Evolutionary conservation across 2,329 filamentous ascomycete species (phyloP).

Genomic region (Diaporthe capsici): DNA sequence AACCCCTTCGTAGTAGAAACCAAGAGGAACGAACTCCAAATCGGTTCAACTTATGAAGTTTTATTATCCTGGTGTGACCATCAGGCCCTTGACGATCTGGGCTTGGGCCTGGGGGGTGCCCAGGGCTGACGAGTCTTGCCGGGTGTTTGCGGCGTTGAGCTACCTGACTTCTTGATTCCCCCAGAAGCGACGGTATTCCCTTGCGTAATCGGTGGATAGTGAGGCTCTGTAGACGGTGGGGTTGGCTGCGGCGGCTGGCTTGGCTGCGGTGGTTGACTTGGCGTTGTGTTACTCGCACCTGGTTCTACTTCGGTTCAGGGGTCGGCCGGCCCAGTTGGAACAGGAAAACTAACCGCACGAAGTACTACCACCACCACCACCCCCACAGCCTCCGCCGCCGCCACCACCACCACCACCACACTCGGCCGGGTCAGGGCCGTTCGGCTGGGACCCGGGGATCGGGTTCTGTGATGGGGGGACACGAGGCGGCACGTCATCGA

Average conservation of each 20-base stretch:
- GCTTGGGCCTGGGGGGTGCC: too few species aligned
- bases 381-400: background rate
- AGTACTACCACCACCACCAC: background rate
- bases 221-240: too few species aligned
- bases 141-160: background rate
- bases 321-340: background rate
- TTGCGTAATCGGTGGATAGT: too few species aligned
- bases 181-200: too few species aligned
- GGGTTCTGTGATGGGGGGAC: background rate
- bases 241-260: background rate
- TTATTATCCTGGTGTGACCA: too few species aligned
- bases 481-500: background rate
- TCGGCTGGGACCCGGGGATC: constrained; percentile 16
- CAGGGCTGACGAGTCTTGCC: background rate
- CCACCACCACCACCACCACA: background rate
- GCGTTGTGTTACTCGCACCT: background rate
- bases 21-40: too few species aligned
- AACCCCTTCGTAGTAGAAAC: too few species aligned
- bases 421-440: background rate
- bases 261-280: background rate
- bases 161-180: background rate
- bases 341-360: background rate
- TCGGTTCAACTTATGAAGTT: too few species aligned
- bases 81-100: too few species aligned
- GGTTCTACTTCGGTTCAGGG: background rate